Evolutionary conservation across 805 yeast genomes (phyloP), one percentile per base, ranked within the genome.

Genomic region (Teunomyces tritomae): DNA sequence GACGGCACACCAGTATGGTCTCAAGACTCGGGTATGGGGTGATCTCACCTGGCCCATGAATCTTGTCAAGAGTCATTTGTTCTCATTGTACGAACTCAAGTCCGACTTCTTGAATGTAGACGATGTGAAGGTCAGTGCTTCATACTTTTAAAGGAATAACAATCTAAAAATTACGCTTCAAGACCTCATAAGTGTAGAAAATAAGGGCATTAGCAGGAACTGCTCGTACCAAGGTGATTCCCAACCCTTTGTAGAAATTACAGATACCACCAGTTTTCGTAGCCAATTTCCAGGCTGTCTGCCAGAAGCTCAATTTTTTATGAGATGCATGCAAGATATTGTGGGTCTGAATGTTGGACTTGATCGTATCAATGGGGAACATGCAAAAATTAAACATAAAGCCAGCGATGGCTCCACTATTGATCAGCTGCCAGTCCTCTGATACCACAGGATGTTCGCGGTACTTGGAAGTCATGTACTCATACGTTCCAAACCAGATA

Each of bases 401-500:
- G 27, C 98, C 98, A 0, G 97, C 96, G 44, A 77, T 61, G 0
- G 96, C 97, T 44, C 98, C 98, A 49, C 95, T 85, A 1, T 76
- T 49, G 54, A 91, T 68, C 16, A 84, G 64, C 56, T 87, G 88
- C 53, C 77, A 59, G 3, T 80, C 74, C 39, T 43, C 16, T 13
- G 46, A 46, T 4, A 40, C 49, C 57, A 44, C 49, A 45, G 28
- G 57, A 37, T 35, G 61, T 46, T 48, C 43, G 5, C 40, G 40
- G 16, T 37, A 37, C 7, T n/a, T 8, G 10, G 34, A 20, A 8
- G 43, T 39, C 43, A 39, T 28, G 39, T 76, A 67, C 61, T 90
- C 96, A 63, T 90, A 90, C 13, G 94, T 80, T 0, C 96, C 92
- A 69, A 91, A 91, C 97, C 97, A 91, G 1, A 92, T 84, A 3